A percentile compares a stretch with the other conserved stretches of the same genome.
phyloP scores from a whole-genome alignment of 2,329 filamentous ascomycete genomes.

The Didymella keratinophila region DNA sequence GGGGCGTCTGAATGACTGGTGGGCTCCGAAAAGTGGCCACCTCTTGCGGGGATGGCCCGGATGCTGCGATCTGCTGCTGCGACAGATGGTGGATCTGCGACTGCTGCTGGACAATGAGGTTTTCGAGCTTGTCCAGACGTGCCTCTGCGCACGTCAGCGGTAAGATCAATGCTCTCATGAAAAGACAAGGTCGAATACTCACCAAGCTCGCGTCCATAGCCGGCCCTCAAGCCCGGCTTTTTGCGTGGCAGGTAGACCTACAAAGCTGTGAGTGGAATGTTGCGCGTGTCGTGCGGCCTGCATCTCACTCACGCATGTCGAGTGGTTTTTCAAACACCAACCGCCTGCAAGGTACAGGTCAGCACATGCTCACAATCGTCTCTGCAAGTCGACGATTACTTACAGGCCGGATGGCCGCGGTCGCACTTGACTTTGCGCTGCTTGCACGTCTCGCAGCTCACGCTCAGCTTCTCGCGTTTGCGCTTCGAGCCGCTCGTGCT shows the following conservation, averaged over 20 bases:
- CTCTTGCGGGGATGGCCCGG: constrained; percentile 44
- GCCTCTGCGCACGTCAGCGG: constrained; percentile 5
- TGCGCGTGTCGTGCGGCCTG: constrained; percentile 6
- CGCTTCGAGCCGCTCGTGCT: constrained; percentile 55
- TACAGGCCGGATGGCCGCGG: constrained; percentile 75
- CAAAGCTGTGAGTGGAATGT: constrained; percentile 9
- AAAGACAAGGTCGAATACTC: neutral
- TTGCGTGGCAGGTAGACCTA: constrained; percentile 72
- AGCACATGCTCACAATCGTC: too few relatives aligned
- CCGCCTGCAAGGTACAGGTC: constrained; percentile 47
- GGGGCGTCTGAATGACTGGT: constrained; percentile 50
- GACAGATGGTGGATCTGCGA: constrained; percentile 56
- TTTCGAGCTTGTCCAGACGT: constrained; percentile 54
- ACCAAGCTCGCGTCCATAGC: constrained; percentile 66
- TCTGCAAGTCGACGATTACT: too few relatives aligned
- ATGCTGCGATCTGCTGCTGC: constrained; percentile 34
- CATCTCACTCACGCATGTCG: constrained; percentile 59
- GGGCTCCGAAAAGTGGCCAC: constrained; percentile 46
- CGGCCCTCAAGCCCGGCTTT: constrained; percentile 69
- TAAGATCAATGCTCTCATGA: neutral
- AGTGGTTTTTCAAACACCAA: constrained; percentile 73
- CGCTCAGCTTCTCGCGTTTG: constrained; percentile 56
- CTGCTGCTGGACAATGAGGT: constrained; percentile 55
- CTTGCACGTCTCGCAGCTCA: constrained; percentile 75
- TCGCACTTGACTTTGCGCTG: constrained; percentile 77